Evolutionary conservation across 2,329 filamentous ascomycete species (phyloP).

Genomic region (Corniculantispora saksenae): DNA sequence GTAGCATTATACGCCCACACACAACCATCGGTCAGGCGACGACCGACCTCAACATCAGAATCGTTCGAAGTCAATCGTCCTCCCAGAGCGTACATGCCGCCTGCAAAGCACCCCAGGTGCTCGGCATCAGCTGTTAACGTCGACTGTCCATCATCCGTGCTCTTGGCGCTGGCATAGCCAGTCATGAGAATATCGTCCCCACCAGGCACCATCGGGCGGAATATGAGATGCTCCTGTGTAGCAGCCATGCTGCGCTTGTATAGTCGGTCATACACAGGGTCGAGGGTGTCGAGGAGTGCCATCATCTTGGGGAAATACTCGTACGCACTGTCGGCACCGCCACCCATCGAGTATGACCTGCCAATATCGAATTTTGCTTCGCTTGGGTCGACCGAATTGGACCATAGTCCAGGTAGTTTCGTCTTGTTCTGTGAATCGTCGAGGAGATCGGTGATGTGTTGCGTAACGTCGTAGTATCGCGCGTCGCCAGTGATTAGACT

Average conservation of each 20-base stretch:
- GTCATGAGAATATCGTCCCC: conserved; percentile 65
- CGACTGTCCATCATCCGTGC: conserved; percentile 24
- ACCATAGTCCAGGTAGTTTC: conserved; percentile 73
- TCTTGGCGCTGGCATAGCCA: conserved; percentile 37
- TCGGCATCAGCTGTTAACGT: conserved; percentile 47
- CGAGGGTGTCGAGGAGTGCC: conserved; percentile 63
- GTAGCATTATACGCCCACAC: conserved; percentile 57
- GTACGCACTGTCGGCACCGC: conserved; percentile 56
- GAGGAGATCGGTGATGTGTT: conserved; percentile 67
- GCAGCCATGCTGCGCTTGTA: conserved; percentile 63
- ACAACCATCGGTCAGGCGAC: conserved; percentile 54
- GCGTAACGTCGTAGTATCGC: conserved; percentile 74
- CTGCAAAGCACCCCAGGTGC: conserved; percentile 65
- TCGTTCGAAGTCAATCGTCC: conserved; percentile 54
- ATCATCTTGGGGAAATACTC: conserved; percentile 65
- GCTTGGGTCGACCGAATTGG: conserved; percentile 59
- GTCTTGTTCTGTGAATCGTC: conserved; percentile 68
- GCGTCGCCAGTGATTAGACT: conserved; percentile 68
- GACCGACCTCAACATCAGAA: conserved; percentile 48
- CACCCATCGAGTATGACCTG: conserved; percentile 51
- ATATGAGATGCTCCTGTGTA: conserved; percentile 64
- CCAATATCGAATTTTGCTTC: conserved; percentile 44
- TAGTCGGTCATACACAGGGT: conserved; percentile 61
- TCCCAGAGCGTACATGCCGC: conserved; percentile 65
- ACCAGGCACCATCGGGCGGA: conserved; percentile 65